Conservation (phyloP, 331 rosid genomes). For the Erythrophleum ivorense region DNA sequence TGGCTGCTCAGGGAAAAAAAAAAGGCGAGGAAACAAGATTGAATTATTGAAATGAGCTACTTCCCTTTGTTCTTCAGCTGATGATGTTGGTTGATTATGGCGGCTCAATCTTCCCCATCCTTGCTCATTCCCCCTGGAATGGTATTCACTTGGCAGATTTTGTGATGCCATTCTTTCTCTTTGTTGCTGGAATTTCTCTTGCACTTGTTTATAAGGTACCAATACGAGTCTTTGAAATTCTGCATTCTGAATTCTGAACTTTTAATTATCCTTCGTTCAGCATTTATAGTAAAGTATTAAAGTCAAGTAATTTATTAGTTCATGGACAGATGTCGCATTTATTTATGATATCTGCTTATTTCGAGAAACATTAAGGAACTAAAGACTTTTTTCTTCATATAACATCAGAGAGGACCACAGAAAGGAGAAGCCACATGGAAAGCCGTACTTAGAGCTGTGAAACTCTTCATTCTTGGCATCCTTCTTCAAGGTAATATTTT, state of each 20-base stretch:
- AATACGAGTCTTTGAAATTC: not conserved
- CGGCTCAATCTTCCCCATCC: constrained; percentile 67
- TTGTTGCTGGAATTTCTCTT: constrained; percentile 76
- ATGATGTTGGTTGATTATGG: constrained; percentile 89
- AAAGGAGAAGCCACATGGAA: constrained; percentile 64
- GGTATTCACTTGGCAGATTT: constrained; percentile 86
- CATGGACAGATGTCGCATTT: not conserved
- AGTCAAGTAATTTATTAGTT: not conserved
- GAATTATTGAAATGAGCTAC: not conserved
- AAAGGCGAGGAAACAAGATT: not conserved
- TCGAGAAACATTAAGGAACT: not conserved
- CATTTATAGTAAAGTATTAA: not conserved
- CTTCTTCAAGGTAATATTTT: constrained; percentile 81
- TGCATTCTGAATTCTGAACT: not conserved
- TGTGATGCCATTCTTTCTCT: constrained; percentile 89
- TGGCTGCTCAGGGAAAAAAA: not conserved
- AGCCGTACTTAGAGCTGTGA: constrained; percentile 56
- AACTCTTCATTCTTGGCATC: constrained; percentile 73
- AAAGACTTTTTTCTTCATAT: not conserved
- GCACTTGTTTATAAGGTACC: constrained; percentile 77
- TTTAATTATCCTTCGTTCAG: not conserved
- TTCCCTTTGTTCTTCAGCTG: constrained; percentile 50
- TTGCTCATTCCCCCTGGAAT: constrained; percentile 83
- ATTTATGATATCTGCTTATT: not conserved
- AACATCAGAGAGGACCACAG: constrained; percentile 60